Percentiles rank a stretch among this genome's conserved stretches.
Evolutionary conservation across 768 basidiomycete species (phyloP).

Genomic region (Myochromella boudieri): DNA sequence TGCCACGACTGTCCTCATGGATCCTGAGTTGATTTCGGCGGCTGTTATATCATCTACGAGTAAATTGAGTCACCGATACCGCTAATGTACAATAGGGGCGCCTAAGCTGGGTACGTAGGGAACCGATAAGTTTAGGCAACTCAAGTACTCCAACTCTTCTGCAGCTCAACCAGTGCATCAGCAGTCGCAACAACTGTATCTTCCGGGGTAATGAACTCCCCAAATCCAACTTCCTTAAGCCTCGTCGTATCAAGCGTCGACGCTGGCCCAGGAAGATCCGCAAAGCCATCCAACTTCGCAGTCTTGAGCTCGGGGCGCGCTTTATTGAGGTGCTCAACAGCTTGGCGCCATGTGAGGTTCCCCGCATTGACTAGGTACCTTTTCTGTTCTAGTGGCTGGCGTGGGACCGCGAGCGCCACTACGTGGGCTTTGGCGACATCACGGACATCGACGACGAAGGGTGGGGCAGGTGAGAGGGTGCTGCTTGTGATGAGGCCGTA

Average conservation of each 20-base stretch:
- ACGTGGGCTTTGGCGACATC: slow-evolving; percentile 36
- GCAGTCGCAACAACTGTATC: slow-evolving; percentile 27
- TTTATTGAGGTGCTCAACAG: slow-evolving; percentile 24
- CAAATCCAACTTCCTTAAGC: slow-evolving; percentile 26
- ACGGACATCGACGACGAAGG: slow-evolving; percentile 34
- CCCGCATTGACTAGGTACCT: slow-evolving; percentile 30
- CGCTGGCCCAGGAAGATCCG: slow-evolving; percentile 22
- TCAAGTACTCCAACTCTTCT: slow-evolving; percentile 23
- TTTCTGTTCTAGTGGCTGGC: slow-evolving; percentile 21
- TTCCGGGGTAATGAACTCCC: slow-evolving; percentile 23
- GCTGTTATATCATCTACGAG: too few relatives aligned
- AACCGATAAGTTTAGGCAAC: too few relatives aligned
- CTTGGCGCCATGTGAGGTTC: slow-evolving; percentile 30
- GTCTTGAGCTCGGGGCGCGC: slow-evolving; percentile 20
- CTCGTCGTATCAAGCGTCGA: slow-evolving; percentile 24
- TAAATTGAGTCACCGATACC: too few relatives aligned
- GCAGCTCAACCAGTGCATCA: slow-evolving; percentile 23
- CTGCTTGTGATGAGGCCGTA: slow-evolving; percentile 27
- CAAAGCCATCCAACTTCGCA: slow-evolving; percentile 11
- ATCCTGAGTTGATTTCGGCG: too few relatives aligned
- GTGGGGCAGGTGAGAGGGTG: slow-evolving; percentile 21
- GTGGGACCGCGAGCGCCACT: slow-evolving; percentile 27
- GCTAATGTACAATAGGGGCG: too few relatives aligned
- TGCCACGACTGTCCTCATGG: too few relatives aligned
- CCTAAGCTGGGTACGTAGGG: too few relatives aligned